These are phyloP conservation scores for Borealophlyctis nickersoniae DNA, from an alignment of 192 early-diverging fungal genomes.

Conservation along the genomic window DNA sequence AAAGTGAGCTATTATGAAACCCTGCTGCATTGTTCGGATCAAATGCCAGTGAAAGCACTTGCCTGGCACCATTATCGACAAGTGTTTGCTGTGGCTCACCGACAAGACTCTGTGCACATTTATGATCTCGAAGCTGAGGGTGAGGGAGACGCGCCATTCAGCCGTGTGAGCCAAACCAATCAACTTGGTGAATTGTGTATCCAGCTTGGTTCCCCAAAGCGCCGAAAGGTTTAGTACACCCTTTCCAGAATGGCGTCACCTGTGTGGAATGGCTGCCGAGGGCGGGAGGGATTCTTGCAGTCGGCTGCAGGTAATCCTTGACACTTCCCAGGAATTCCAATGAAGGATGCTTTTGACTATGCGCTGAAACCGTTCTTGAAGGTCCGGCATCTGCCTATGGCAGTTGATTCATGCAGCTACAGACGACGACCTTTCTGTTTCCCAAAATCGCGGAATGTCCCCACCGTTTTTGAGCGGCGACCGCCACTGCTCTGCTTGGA, in stretches of 20 bases:
- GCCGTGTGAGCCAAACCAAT: neutral
- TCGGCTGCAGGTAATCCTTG: conserved; percentile 39
- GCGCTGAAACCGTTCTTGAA: conserved; percentile 5
- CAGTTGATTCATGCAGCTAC: conserved; percentile 14
- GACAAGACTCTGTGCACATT: conserved; percentile 62
- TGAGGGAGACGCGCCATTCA: conserved; percentile 30
- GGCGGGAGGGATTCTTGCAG: conserved; percentile 38
- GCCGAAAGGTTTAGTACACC: conserved; percentile 30
- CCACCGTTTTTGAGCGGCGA: conserved; percentile 10
- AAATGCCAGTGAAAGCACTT: conserved; percentile 46
- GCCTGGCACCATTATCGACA: conserved; percentile 75
- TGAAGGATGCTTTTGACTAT: neutral
- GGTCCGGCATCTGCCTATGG: conserved; percentile 55
- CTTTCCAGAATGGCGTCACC: conserved; percentile 40
- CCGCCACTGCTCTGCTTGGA: conserved; percentile 27
- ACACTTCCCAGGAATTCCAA: neutral
- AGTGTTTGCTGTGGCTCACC: conserved; percentile 66
- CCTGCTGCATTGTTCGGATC: neutral
- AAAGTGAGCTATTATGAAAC: neutral
- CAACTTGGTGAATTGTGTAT: neutral
- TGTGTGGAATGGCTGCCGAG: conserved; percentile 51
- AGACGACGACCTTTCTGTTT: neutral
- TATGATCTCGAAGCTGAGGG: conserved; percentile 62
- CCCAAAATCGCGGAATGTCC: neutral
- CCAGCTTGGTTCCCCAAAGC: conserved; percentile 36